Base-by-base conservation (phyloP, 257 asterid genomes). In the Coffea eugenioides region DNA sequence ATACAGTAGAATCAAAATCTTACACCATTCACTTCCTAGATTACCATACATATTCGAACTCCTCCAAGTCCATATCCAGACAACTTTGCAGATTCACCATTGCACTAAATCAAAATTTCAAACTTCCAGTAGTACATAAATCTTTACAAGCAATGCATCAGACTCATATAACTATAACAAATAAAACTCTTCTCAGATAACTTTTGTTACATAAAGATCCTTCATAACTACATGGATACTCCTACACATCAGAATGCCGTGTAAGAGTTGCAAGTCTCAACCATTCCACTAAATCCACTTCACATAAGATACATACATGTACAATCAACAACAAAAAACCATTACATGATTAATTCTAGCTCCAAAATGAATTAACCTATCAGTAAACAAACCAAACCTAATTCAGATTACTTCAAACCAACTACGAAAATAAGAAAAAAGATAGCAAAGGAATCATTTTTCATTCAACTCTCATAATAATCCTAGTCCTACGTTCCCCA, bases 401-500 rank as follows among this genome's bases (percentile, higher is more conserved):
- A 34, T 27, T 31, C 23, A 39, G 23, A 39, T 16, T 52, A 52
- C 16, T 64, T 27, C 8, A 77, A 5, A 25, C 43, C 74, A 16
- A 51, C 31, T 31, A 31, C 31, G 31, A 31, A 31, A 31, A 31
- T 31, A 31, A 0, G 1, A 57, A 41, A 3, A 2, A 36, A 43
- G 21, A 10, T 9, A 51, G n/a, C 27, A 18, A 59, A 76, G 11
- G 12, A 16, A 56, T 56, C 67, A 34, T 69, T 31, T 16, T 15
- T 76, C 79, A 80, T 36, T 72, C 79, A 46, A 92, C 91, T 81
- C 77, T 82, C 94, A 93, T 79, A n/a, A 93, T 76, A 61, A 95
- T 88, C 79, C 83, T 80, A 0, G 97, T 93, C 89, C 89, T 89
- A 46, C 72, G 84, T 82, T 92, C 95, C 77, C 97, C 97, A 5